Percentiles rank a stretch among this genome's conserved stretches.
phyloP scores from a whole-genome alignment of 495 filamentous ascomycete genomes.

The Aspergillus mulundensis region DNA sequence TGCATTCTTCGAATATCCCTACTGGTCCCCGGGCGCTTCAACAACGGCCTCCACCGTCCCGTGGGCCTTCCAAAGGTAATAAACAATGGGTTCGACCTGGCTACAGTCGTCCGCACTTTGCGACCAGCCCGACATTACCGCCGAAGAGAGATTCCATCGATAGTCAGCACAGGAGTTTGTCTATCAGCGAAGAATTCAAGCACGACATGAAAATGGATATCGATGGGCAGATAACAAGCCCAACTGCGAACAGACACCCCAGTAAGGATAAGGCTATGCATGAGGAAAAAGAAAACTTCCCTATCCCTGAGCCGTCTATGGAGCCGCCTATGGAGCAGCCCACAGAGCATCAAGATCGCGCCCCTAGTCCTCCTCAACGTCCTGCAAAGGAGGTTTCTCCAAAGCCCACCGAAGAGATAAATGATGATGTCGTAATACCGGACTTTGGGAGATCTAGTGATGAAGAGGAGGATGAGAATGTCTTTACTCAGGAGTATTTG shows the following conservation, averaged over 20 bases:
- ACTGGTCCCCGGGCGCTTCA: constrained; percentile 55
- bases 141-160: constrained; percentile 40
- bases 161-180: constrained; percentile 31
- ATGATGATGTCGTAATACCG: constrained; percentile 21
- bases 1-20: constrained; percentile 53
- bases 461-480: constrained; percentile 46
- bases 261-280: neutral
- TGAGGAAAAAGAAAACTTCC: constrained; percentile 1
- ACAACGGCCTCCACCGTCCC: constrained; percentile 29
- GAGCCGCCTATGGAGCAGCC: neutral
- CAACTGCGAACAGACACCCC: constrained; percentile 14
- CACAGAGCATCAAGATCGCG: neutral
- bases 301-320: neutral
- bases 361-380: neutral
- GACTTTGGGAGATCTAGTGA: constrained; percentile 36
- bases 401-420: constrained; percentile 5
- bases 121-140: constrained; percentile 27
- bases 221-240: constrained; percentile 5
- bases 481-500: constrained; percentile 49
- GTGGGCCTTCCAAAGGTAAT: constrained; percentile 41
- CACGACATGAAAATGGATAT: constrained; percentile 13
- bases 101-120: constrained; percentile 27
- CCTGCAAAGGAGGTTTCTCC: neutral
- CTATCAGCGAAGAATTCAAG: constrained; percentile 19
- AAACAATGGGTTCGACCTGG: constrained; percentile 62